Base-by-base conservation (phyloP, 192 early-diverging fungal species). In the Podila minutissima region DNA sequence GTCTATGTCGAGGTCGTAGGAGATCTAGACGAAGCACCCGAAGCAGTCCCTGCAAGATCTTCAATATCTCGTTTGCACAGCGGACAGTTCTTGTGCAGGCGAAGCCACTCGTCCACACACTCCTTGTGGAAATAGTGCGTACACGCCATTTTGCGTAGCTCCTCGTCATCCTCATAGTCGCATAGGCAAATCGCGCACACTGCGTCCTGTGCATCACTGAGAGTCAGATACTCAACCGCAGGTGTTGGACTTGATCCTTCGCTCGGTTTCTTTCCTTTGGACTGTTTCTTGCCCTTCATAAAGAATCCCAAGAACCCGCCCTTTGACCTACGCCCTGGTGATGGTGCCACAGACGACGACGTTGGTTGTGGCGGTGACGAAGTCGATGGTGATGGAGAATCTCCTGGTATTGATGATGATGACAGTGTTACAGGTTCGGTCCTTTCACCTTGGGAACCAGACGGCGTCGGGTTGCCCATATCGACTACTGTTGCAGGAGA, bases 61-160 rank as follows among this genome's bases (percentile, higher is more conserved):
- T 82, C 83, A 49, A 82, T 83, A 66, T 89, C 89, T 32, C 82
- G 86, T 58, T 93, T 92, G 74, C 94, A 96, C 49, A 95, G 83
- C 24, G 94, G 94, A 70, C 94, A 96, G 11, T 86, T 84, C 64
- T 85, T 85, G 75, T 94, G 93, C 58, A 94, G 77, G 37, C 86
- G 85, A 58, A 96, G 83, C 94, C 94, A 96, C 77, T 93, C 92
- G 68, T 93, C 90, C 3, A 95, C 93, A 75, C 94, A 96, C 13
- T 89, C 84, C 81, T 90, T 90, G 78, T 96, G 94, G 82, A 96
- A 93, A 71, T 94, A 93, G 83, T 96, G 94, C 8, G 74, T 84
- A 79, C 94, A 96, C 66, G 84, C 87, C 83, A 95, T 83, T 74
- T 90, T 86, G 33, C 92, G 85, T 26, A 96, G 83, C 8, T 91